A percentile compares a stretch with the other conserved stretches of the same genome.
Conservation (phyloP, 306 rosid species). For the Glycine soja region DNA sequence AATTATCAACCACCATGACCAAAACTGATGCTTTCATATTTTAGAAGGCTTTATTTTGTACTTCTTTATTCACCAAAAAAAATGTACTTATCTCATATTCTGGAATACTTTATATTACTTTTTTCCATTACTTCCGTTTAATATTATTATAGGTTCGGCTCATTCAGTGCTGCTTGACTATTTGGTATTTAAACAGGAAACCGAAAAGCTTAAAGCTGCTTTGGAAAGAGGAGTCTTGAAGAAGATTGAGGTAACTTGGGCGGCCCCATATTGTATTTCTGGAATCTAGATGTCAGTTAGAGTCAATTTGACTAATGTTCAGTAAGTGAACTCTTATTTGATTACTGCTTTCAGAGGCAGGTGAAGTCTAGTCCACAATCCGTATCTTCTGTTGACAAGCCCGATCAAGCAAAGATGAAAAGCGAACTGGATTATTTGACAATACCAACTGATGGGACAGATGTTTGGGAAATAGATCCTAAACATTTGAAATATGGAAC, state of each 20-base stretch:
- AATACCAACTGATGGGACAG: conserved; percentile 89
- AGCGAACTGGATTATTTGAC: conserved; percentile 64
- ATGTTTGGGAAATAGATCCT: conserved; percentile 97
- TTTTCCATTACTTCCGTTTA: conserved; percentile 33
- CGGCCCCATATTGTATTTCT: background rate
- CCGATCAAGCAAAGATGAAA: conserved; percentile 46
- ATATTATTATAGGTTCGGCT: conserved; percentile 25
- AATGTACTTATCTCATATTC: conserved; percentile 20
- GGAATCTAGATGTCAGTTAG: conserved; percentile 8
- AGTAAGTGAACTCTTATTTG: conserved; percentile 31
- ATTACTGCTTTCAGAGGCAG: conserved; percentile 60
- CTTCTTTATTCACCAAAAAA: background rate
- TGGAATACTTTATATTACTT: background rate
- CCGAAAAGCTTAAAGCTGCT: conserved; percentile 72
- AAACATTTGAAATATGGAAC: conserved; percentile 76
- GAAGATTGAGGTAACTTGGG: conserved; percentile 74
- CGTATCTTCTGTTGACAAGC: conserved; percentile 58
- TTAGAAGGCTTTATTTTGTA: background rate
- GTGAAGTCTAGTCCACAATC: conserved; percentile 61
- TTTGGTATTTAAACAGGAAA: conserved; percentile 73
- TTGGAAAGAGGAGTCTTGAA: conserved; percentile 70
- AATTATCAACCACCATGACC: conserved; percentile 21
- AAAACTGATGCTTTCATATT: background rate
- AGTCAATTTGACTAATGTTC: conserved; percentile 37
- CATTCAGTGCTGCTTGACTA: conserved; percentile 41